Evolutionary conservation across 257 asterid genomes (phyloP).

Genomic region (Gentiana macrophylla): DNA sequence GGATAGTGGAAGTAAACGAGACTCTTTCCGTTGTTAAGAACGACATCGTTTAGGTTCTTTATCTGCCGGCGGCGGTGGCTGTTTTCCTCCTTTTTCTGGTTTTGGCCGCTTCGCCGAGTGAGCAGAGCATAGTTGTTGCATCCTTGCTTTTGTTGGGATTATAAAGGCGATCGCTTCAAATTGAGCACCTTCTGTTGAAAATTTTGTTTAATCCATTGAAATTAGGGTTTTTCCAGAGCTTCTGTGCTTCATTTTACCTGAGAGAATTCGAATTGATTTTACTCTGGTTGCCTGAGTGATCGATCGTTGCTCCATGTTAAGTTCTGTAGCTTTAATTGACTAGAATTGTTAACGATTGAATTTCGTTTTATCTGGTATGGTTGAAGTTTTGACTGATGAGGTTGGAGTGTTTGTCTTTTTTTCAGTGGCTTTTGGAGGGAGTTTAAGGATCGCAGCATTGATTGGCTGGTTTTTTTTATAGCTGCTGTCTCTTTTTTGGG

Average conservation of each 20-base stretch:
- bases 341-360: neutral
- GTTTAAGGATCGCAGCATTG: constrained; percentile 10
- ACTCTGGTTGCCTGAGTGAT: neutral
- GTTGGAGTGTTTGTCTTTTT: constrained; percentile 6
- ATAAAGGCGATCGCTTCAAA: constrained; percentile 9
- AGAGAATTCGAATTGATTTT: constrained; percentile 4
- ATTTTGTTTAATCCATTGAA: neutral
- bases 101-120: constrained; percentile 30
- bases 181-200: neutral
- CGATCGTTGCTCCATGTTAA: constrained; percentile 10
- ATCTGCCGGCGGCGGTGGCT: constrained; percentile 53
- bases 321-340: neutral
- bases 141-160: constrained; percentile 12
- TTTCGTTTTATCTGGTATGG: neutral
- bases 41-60: constrained; percentile 38
- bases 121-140: constrained; percentile 15
- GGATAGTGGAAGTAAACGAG: constrained; percentile 4
- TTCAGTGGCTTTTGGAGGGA: constrained; percentile 43
- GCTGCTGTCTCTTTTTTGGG: constrained; percentile 14
- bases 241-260: neutral
- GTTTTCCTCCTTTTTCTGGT: constrained; percentile 16
- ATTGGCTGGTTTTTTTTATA: constrained; percentile 17
- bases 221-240: constrained; percentile 11
- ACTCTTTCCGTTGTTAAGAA: constrained; percentile 15
- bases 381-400: neutral